phyloP scores from a whole-genome alignment of 2,329 filamentous ascomycete genomes.

The Claviceps spartinae region DNA sequence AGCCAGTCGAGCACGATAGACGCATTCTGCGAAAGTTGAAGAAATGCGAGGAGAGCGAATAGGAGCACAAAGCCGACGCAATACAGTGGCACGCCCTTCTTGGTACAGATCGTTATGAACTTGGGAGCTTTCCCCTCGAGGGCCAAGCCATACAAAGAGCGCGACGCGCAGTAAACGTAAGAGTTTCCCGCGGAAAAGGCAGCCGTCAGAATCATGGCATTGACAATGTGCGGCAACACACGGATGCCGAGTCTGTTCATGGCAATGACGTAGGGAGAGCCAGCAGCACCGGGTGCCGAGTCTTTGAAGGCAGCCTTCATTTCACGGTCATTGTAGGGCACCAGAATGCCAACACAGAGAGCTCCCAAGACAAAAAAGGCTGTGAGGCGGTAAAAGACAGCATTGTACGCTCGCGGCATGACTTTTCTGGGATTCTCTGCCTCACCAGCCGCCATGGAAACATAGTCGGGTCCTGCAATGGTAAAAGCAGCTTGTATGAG shows the following conservation, averaged over 20 bases:
- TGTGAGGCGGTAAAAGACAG: slow-evolving; percentile 66
- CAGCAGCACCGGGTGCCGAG: slow-evolving; percentile 51
- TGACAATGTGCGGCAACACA: slow-evolving; percentile 56
- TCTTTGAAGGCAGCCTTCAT: slow-evolving; percentile 46
- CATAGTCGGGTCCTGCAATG: slow-evolving; percentile 54
- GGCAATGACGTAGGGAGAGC: slow-evolving; percentile 52
- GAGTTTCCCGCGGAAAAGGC: slow-evolving; percentile 56
- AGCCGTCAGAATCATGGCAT: slow-evolving; percentile 56
- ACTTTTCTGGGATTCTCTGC: slow-evolving; percentile 55
- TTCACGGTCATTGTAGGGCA: slow-evolving; percentile 53
- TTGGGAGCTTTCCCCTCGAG: slow-evolving; percentile 53
- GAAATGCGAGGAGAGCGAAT: slow-evolving; percentile 58
- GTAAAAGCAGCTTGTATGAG: slow-evolving; percentile 58
- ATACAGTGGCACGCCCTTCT: slow-evolving; percentile 57
- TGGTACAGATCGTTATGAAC: slow-evolving; percentile 47
- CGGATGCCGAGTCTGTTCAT: slow-evolving; percentile 53
- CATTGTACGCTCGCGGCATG: slow-evolving; percentile 62
- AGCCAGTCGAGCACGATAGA: slow-evolving; percentile 62
- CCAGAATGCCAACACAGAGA: slow-evolving; percentile 56
- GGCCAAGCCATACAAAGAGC: slow-evolving; percentile 54
- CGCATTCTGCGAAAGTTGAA: slow-evolving; percentile 53
- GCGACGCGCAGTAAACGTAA: slow-evolving; percentile 49
- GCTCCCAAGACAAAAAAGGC: slow-evolving; percentile 65
- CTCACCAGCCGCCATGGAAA: slow-evolving; percentile 56
- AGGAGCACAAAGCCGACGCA: slow-evolving; percentile 53